Base-by-base conservation (phyloP, 371 early-diverging fungal genomes). In the Smittium culicis region DNA sequence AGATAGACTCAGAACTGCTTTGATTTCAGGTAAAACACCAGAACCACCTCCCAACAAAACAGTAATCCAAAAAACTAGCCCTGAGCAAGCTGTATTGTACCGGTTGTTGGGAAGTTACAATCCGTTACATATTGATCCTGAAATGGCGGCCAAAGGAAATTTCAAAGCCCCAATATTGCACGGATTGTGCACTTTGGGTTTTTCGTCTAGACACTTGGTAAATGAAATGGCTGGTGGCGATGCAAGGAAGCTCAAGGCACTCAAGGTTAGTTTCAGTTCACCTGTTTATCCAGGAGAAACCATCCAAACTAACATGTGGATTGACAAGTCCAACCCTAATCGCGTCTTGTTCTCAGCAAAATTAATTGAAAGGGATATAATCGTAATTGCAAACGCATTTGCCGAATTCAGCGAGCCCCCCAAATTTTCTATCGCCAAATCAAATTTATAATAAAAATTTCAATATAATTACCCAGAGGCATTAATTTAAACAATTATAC, bases 281-380 rank as follows among this genome's bases (percentile, higher is more conserved):
- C 91, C 87, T n/a, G 96, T 96, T 66, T 86, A 90, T 81, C 97
- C 98, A 28, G 98, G 98, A 8, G 98, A 98, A 73, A 96, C 96
- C 17, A 80, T 97, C 25, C 89, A 92, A 73, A 94, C 96, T 14
- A 86, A 89, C 72, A 90, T 96, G 88, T 97, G 96, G 96, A 84
- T 87, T 67, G 95, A 93, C 72, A 89, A 86, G 32, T n/a, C n/a
- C n/a, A n/a, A n/a, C n/a, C n/a, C n/a, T n/a, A n/a, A n/a, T n/a
- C n/a, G n/a, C n/a, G n/a, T n/a, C n/a, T n/a, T n/a, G n/a, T n/a
- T n/a, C n/a, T n/a, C n/a, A n/a, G n/a, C n/a, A n/a, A n/a, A n/a
- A n/a, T n/a, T n/a, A n/a, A n/a, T n/a, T n/a, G n/a, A n/a, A n/a
- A n/a, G n/a, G n/a, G n/a, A n/a, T n/a, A n/a, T n/a, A n/a, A n/a